These are phyloP conservation scores for Lyophyllum atratum DNA, from an alignment of 768 basidiomycete genomes.

Conservation along the genomic window DNA sequence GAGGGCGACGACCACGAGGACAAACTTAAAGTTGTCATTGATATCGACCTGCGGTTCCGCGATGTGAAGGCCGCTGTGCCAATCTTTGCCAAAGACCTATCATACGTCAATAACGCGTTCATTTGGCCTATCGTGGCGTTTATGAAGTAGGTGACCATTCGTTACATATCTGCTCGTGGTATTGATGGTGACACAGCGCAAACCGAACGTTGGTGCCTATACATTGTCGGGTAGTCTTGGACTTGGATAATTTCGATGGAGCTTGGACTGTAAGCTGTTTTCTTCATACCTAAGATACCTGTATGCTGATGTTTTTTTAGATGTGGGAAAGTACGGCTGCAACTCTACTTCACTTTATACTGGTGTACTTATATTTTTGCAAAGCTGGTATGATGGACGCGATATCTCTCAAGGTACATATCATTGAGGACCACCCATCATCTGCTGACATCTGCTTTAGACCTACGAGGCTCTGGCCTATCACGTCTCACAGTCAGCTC, in stretches of 20 bases:
- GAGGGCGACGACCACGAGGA: conserved; percentile 34
- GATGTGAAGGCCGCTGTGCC: conserved; percentile 96
- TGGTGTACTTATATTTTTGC: conserved; percentile 20
- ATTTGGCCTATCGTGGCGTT: conserved; percentile 97
- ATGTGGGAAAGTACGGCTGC: conserved; percentile 85
- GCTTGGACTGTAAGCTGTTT: conserved; percentile 82
- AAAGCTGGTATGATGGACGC: conserved; percentile 92
- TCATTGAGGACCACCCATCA: neutral
- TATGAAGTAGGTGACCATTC: conserved; percentile 74
- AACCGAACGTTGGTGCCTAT: conserved; percentile 95
- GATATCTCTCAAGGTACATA: conserved; percentile 76
- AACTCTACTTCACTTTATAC: neutral
- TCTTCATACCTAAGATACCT: conserved; percentile 4
- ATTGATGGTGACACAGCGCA: conserved; percentile 51
- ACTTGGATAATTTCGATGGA: conserved; percentile 88
- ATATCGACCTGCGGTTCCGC: conserved; percentile 92
- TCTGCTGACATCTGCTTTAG: conserved; percentile 32
- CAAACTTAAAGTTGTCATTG: conserved; percentile 66
- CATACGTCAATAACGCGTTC: conserved; percentile 90
- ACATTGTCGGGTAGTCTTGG: conserved; percentile 84
- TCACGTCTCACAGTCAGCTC: conserved; percentile 90
- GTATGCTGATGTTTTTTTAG: conserved; percentile 38
- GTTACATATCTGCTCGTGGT: neutral
- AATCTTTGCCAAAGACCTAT: conserved; percentile 84
- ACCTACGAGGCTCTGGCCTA: conserved; percentile 92